Conservation (phyloP, 257 asterid species). For the Nicotiana benthamiana region DNA sequence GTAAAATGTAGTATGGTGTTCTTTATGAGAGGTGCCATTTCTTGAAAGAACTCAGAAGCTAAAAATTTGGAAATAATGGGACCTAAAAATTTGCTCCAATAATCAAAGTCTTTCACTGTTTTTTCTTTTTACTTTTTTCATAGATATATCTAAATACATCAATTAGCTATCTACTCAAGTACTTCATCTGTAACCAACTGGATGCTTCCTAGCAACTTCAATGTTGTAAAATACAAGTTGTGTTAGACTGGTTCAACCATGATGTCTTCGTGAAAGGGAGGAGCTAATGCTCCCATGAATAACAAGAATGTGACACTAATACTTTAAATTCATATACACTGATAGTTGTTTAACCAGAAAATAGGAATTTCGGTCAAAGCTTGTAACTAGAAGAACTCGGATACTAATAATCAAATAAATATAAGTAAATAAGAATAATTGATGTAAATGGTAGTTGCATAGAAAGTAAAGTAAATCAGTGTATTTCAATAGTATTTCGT, state of each 20-base stretch:
- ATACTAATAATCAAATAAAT: no score
- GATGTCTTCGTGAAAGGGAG: not conserved
- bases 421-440: no score
- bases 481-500: no score
- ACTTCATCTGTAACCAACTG: not conserved
- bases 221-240: not conserved
- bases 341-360: no score
- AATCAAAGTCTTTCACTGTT: not conserved
- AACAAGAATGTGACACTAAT: not conserved
- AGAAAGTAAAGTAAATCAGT: no score
- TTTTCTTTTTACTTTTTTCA: no score
- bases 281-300: not conserved
- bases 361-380: no score
- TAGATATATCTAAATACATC: not conserved
- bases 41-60: no score
- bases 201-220: not conserved
- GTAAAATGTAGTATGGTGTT: constrained; percentile 26
- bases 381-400: no score
- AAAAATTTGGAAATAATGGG: not conserved
- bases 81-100: not conserved
- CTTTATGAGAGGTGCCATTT: constrained; percentile 22
- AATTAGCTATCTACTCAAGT: not conserved
- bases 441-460: no score
- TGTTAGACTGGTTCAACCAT: not conserved
- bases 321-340: no score